phyloP scores from a whole-genome alignment of 805 yeast genomes.

The Cyberlindnera galapagoensis region DNA sequence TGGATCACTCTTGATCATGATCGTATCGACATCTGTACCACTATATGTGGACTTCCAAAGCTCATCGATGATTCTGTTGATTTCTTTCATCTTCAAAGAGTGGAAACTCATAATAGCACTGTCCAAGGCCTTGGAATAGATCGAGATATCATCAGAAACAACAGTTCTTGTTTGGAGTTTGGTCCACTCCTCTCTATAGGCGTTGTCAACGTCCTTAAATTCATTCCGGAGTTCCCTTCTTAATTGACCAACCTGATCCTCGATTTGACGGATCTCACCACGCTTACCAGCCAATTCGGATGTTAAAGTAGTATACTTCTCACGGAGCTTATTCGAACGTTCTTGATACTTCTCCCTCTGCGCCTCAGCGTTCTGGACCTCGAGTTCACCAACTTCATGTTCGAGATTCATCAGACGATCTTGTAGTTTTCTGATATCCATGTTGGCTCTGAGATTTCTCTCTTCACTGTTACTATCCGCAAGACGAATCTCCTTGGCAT shows the following conservation, averaged over 20 bases:
- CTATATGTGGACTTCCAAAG: conserved; percentile 91
- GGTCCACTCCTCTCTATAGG: conserved; percentile 65
- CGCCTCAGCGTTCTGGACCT: conserved; percentile 51
- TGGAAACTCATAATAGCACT: conserved; percentile 92
- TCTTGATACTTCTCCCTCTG: conserved; percentile 56
- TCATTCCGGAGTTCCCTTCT: conserved; percentile 61
- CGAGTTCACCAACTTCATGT: conserved; percentile 36
- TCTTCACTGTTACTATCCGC: conserved; percentile 56
- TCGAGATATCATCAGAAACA: conserved; percentile 73
- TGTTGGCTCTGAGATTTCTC: conserved; percentile 56
- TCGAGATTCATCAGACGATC: conserved; percentile 32
- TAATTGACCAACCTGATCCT: conserved; percentile 56
- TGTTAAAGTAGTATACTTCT: conserved; percentile 46
- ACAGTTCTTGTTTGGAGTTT: conserved; percentile 68
- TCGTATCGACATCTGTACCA: conserved; percentile 93
- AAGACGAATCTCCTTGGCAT: conserved; percentile 34
- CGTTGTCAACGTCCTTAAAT: conserved; percentile 57
- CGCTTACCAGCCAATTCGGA: conserved; percentile 65
- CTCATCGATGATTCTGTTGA: conserved; percentile 81
- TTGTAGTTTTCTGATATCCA: conserved; percentile 47
- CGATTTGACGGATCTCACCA: conserved; percentile 83
- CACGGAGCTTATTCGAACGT: conserved; percentile 44
- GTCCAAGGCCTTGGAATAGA: conserved; percentile 81
- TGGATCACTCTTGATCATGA: conserved; percentile 76
- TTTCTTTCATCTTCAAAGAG: conserved; percentile 84